Percentiles rank a stretch among this genome's conserved stretches.
phyloP scores from a whole-genome alignment of 23 red algal species.

The Gracilaria caudata region DNA sequence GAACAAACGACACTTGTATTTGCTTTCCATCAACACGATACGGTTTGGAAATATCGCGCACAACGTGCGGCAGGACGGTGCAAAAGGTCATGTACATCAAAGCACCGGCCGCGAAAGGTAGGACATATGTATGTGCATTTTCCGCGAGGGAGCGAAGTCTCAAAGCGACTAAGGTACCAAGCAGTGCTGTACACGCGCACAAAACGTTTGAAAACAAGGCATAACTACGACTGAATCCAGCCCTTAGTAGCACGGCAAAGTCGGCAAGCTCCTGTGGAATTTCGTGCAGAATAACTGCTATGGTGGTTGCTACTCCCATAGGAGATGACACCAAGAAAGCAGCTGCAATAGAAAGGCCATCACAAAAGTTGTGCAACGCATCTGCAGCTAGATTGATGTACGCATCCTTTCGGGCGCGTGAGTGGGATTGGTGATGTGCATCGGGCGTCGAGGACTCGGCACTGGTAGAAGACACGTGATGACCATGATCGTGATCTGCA shows the following conservation, averaged over 20 bases:
- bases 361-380: conserved; percentile 89
- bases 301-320: conserved; percentile 55
- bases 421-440: neutral
- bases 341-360: conserved; percentile 78
- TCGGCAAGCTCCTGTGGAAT: conserved; percentile 92
- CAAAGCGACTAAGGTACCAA: conserved; percentile 54
- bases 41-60: conserved; percentile 34
- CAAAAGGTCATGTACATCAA: conserved; percentile 83
- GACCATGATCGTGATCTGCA: conserved; percentile 11
- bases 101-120: conserved; percentile 78
- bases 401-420: conserved; percentile 10
- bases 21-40: neutral
- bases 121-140: conserved; percentile 11
- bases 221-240: conserved; percentile 46
- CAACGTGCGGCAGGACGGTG: conserved; percentile 70
- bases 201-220: conserved; percentile 72
- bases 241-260: conserved; percentile 70
- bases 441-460: neutral
- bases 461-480: neutral
- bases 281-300: conserved; percentile 87
- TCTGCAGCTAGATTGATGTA: conserved; percentile 86
- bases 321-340: conserved; percentile 65
- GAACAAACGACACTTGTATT: neutral
- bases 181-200: conserved; percentile 61
- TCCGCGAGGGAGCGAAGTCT: conserved; percentile 14